phyloP scores from a whole-genome alignment of 2,329 filamentous ascomycete species.

The Pseudogymnoascus sp. region DNA sequence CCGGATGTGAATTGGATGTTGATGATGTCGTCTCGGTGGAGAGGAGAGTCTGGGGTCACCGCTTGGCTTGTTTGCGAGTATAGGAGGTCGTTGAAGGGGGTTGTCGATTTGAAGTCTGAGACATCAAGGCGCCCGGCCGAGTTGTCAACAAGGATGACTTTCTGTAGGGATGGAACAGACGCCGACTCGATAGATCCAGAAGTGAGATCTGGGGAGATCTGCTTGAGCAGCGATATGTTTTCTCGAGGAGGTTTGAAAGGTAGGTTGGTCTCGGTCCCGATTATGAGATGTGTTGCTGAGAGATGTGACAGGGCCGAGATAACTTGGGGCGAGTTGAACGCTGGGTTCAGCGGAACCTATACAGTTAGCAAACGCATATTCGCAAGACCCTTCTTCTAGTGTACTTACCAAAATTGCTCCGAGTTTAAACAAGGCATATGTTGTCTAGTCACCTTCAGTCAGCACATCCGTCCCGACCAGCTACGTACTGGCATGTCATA shows the following conservation, averaged over 20 bases:
- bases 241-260: slow-evolving; percentile 58
- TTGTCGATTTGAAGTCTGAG: slow-evolving; percentile 37
- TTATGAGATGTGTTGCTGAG: slow-evolving; percentile 64
- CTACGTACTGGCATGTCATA: slow-evolving; percentile 33
- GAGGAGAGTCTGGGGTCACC: slow-evolving; percentile 39
- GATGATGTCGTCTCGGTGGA: slow-evolving; percentile 62
- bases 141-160: slow-evolving; percentile 76
- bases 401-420: slow-evolving; percentile 70
- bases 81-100: slow-evolving; percentile 26
- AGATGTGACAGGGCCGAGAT: slow-evolving; percentile 72
- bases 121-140: slow-evolving; percentile 36
- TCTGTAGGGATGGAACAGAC: slow-evolving; percentile 60
- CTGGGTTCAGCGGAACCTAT: slow-evolving; percentile 81
- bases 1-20: slow-evolving; percentile 98
- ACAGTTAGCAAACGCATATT: not conserved
- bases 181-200: slow-evolving; percentile 34
- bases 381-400: not conserved
- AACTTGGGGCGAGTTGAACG: slow-evolving; percentile 76
- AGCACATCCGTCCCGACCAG: slow-evolving; percentile 9
- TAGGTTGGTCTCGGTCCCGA: slow-evolving; percentile 81
- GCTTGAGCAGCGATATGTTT: slow-evolving; percentile 50
- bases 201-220: slow-evolving; percentile 42
- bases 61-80: slow-evolving; percentile 31
- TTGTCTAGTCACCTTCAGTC: slow-evolving; percentile 35
- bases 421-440: slow-evolving; percentile 87